Evolutionary conservation across 192 early-diverging fungal species (phyloP).

Genomic region (Geosiphon pyriformis): DNA sequence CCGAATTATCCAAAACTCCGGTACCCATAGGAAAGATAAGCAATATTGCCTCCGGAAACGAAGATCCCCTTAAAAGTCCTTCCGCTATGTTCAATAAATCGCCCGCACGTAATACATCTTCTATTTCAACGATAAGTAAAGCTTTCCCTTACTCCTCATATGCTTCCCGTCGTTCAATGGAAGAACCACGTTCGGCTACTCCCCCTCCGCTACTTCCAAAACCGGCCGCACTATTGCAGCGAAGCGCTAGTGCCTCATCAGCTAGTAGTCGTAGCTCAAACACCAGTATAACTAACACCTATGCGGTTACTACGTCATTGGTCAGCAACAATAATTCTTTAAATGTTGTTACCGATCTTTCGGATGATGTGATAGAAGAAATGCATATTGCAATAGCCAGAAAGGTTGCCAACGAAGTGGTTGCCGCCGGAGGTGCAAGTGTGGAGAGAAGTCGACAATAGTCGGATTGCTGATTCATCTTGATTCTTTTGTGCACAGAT

Average conservation of each 20-base stretch:
- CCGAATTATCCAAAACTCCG: slow-evolving; percentile 3
- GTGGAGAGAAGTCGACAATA: slow-evolving; percentile 19
- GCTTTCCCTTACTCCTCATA: background rate
- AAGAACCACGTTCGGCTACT: slow-evolving; percentile 8
- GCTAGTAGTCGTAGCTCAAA: slow-evolving; percentile 10
- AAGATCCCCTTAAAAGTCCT: slow-evolving; percentile 7
- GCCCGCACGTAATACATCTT: background rate
- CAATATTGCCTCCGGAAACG: background rate
- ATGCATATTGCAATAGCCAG: slow-evolving; percentile 10
- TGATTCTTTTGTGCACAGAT: background rate
- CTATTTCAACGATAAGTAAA: background rate
- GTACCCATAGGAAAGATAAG: background rate
- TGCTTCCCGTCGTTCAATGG: slow-evolving; percentile 19
- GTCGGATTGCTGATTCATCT: background rate
- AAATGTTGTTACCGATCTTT: slow-evolving; percentile 1
- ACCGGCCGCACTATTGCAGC: slow-evolving; percentile 16
- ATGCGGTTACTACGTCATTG: background rate
- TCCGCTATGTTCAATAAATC: background rate
- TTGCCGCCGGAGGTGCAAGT: slow-evolving; percentile 11
- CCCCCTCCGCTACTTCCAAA: slow-evolving; percentile 21
- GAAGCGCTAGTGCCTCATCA: slow-evolving; percentile 21
- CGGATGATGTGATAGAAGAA: slow-evolving; percentile 9
- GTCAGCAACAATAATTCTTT: background rate
- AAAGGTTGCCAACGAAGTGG: slow-evolving; percentile 19
- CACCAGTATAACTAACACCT: background rate